Evolutionary conservation across 2,329 filamentous ascomycete species (phyloP).

Genomic region (Fusarium foetens): DNA sequence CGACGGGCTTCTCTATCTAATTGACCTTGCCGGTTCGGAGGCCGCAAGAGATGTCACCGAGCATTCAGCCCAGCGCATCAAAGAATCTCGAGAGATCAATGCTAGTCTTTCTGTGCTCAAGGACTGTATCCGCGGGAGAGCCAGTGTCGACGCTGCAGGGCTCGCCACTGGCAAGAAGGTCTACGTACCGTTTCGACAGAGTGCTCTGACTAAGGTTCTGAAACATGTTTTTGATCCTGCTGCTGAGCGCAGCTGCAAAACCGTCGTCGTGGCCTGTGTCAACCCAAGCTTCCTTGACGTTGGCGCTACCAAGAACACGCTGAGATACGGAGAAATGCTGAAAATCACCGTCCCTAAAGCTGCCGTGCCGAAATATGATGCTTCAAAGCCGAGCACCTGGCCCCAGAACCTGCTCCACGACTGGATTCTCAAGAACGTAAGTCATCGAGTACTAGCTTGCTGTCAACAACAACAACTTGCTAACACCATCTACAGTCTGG

Average conservation of each 20-base stretch:
- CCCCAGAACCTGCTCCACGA: constrained; percentile 50
- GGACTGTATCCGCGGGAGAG: constrained; percentile 61
- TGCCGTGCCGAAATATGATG: constrained; percentile 39
- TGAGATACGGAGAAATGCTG: constrained; percentile 61
- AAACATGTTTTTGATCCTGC: constrained; percentile 61
- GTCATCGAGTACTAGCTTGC: constrained; percentile 15
- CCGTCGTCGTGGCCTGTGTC: constrained; percentile 58
- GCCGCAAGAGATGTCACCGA: constrained; percentile 54
- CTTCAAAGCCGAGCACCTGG: constrained; percentile 52
- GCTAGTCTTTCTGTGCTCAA: constrained; percentile 61
- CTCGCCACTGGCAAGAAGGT: constrained; percentile 44
- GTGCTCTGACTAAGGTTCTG: constrained; percentile 58
- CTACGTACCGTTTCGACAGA: constrained; percentile 59
- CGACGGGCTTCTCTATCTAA: constrained; percentile 58
- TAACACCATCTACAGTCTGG: constrained; percentile 49
- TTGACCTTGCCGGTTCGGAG: constrained; percentile 62
- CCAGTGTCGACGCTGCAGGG: constrained; percentile 47
- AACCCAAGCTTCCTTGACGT: constrained; percentile 59
- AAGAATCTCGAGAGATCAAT: constrained; percentile 60
- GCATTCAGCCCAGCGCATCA: constrained; percentile 57
- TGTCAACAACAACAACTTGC: not conserved
- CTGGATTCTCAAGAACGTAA: constrained; percentile 56
- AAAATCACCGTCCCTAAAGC: constrained; percentile 50
- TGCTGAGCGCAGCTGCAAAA: constrained; percentile 52
- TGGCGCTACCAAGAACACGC: constrained; percentile 58